phyloP scores from a whole-genome alignment of 148 eudicot genomes.

The Fagopyrum homotropicum region DNA sequence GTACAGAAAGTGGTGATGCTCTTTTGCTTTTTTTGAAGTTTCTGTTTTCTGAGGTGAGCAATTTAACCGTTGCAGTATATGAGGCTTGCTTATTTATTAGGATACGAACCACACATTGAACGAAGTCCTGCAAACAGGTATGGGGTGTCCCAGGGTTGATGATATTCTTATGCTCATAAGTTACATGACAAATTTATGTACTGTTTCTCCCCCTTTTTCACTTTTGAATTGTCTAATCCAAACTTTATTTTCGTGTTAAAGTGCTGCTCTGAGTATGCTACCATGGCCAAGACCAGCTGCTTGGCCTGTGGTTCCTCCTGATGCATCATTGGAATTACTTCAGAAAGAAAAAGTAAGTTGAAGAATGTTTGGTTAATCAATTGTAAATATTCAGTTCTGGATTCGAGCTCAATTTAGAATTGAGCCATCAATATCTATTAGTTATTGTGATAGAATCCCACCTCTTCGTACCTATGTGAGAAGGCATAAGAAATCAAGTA shows the following conservation, averaged over 20 bases:
- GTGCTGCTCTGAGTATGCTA: constrained; percentile 92
- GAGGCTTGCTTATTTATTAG: constrained; percentile 94
- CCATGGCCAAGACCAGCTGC: constrained; percentile 98
- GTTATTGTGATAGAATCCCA: neutral
- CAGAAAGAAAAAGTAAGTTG: constrained; percentile 74
- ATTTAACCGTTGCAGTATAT: constrained; percentile 58
- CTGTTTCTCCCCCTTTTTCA: neutral
- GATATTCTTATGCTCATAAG: neutral
- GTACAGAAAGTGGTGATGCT: constrained; percentile 3
- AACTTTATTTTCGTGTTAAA: constrained; percentile 21
- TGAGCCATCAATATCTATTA: neutral
- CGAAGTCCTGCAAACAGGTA: constrained; percentile 97
- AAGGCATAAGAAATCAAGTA: too few relatives aligned
- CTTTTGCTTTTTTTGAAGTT: constrained; percentile 4
- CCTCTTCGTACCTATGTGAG: too few relatives aligned
- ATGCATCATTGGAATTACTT: constrained; percentile 77
- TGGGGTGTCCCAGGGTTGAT: neutral
- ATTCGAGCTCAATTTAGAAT: neutral
- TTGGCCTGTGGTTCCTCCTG: constrained; percentile 89
- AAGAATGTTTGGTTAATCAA: neutral
- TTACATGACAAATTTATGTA: neutral
- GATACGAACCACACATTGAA: constrained; percentile 79
- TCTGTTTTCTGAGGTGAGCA: constrained; percentile 19
- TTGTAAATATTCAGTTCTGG: neutral
- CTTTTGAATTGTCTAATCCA: neutral